These are phyloP conservation scores for Letharia lupina DNA, from an alignment of 495 filamentous ascomycete species.

Conservation along the genomic window DNA sequence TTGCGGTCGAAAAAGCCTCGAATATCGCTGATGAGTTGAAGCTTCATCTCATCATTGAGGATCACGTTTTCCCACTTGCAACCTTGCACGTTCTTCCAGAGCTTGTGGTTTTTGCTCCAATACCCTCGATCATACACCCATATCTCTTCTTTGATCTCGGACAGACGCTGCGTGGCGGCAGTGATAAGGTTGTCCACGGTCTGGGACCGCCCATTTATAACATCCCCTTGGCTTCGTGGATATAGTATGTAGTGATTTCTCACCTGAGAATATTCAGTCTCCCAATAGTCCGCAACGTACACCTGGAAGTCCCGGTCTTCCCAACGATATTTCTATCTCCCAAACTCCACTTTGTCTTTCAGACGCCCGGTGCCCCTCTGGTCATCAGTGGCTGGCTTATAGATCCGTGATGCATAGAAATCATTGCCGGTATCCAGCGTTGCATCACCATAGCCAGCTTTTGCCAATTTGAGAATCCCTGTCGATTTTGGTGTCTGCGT, in stretches of 20 bases:
- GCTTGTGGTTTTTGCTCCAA: slow-evolving; percentile 52
- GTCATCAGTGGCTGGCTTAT: slow-evolving; percentile 2
- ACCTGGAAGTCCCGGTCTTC: slow-evolving; percentile 15
- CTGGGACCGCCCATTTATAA: slow-evolving; percentile 7
- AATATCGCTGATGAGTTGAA: too few species aligned
- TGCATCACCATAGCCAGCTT: slow-evolving; percentile 16
- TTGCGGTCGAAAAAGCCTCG: too few species aligned
- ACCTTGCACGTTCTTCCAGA: slow-evolving; percentile 36
- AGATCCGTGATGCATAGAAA: slow-evolving; percentile 16
- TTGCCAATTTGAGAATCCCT: slow-evolving; percentile 22
- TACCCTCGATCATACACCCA: slow-evolving; percentile 53
- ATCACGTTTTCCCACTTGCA: too few species aligned
- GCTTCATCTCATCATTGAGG: too few species aligned
- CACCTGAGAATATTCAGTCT: slow-evolving; percentile 4
- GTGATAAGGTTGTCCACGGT: slow-evolving; percentile 44
- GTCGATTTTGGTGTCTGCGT: slow-evolving; percentile 19
- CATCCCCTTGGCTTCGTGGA: slow-evolving; percentile 9
- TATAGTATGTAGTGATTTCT: slow-evolving; percentile 15
- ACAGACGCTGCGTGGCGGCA: slow-evolving; percentile 40
- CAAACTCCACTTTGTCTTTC: slow-evolving; percentile 13
- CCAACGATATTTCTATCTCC: slow-evolving; percentile 13
- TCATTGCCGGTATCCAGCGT: slow-evolving; percentile 5
- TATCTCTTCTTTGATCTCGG: slow-evolving; percentile 51
- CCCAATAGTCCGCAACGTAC: slow-evolving; percentile 18
- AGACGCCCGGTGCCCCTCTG: not conserved